These are phyloP conservation scores for Schizochytrium sp. DNA, from an alignment of 108 stramenopile genomes.

Conservation along the genomic window DNA sequence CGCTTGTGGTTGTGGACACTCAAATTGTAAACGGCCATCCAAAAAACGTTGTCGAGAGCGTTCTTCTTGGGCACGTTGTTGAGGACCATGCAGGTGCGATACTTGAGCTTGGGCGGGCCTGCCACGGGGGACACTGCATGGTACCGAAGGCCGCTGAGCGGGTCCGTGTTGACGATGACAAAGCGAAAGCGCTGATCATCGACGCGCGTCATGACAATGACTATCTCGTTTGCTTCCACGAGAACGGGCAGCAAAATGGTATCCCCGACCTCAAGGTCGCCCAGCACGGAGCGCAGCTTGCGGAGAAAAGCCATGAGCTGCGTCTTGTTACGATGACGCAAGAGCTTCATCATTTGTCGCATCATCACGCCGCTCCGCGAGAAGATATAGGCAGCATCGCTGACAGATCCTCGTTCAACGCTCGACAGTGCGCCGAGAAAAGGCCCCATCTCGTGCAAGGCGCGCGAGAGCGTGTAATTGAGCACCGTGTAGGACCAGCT, in stretches of 20 bases:
- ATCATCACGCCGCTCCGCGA: conserved; percentile 16
- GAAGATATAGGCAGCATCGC: conserved; percentile 19
- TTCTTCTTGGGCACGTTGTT: conserved; percentile 30
- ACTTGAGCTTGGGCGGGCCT: conserved; percentile 19
- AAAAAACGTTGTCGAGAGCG: conserved; percentile 31
- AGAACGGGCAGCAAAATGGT: conserved; percentile 12
- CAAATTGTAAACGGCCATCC: conserved; percentile 31
- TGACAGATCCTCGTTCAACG: not conserved
- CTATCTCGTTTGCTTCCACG: not conserved
- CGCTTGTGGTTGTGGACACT: conserved; percentile 7
- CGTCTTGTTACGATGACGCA: conserved; percentile 5
- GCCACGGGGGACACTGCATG: conserved; percentile 18
- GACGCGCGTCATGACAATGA: conserved; percentile 12
- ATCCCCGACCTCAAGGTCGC: conserved; percentile 8
- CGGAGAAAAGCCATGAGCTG: conserved; percentile 25
- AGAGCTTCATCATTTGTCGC: conserved; percentile 20
- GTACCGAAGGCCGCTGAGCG: not conserved
- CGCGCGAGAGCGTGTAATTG: not conserved
- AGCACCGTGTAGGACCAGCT: conserved; percentile 30
- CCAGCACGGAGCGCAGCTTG: not conserved
- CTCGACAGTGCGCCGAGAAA: not conserved
- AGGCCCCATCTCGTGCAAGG: not conserved
- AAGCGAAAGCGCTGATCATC: conserved; percentile 11
- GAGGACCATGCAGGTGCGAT: conserved; percentile 26
- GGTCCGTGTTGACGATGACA: conserved; percentile 27